Evolutionary conservation across 495 filamentous ascomycete species (phyloP).

Genomic region (Cenococcum geophilum): DNA sequence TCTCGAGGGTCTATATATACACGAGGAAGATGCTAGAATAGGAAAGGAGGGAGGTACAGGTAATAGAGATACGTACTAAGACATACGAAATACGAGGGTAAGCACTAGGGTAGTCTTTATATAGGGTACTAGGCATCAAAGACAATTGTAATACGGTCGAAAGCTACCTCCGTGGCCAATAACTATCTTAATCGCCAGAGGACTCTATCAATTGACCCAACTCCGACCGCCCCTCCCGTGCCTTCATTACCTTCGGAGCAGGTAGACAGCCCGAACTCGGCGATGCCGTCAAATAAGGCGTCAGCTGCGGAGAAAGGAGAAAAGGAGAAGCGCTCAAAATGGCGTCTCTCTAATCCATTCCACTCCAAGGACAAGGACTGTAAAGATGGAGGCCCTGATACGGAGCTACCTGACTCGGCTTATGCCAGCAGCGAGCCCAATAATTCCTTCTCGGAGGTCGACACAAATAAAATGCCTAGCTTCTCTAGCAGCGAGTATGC

Average conservation of each 20-base stretch:
- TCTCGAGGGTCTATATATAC: too few species aligned
- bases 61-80: too few species aligned
- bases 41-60: too few species aligned
- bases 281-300: constrained; percentile 13
- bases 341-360: constrained; percentile 28
- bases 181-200: constrained; percentile 11
- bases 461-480: constrained; percentile 16
- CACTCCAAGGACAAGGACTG: constrained; percentile 27
- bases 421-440: constrained; percentile 23
- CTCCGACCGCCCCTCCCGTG: constrained; percentile 11
- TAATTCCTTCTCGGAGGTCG: constrained; percentile 19
- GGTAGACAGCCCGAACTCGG: neutral
- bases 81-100: too few species aligned
- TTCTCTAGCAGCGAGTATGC: constrained; percentile 23
- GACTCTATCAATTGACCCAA: constrained; percentile 6
- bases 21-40: too few species aligned
- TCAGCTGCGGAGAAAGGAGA: constrained; percentile 18
- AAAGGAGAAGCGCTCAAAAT: constrained; percentile 29
- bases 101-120: too few species aligned
- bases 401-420: constrained; percentile 15
- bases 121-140: too few species aligned
- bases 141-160: too few species aligned
- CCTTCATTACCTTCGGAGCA: constrained; percentile 9
- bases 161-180: too few species aligned
- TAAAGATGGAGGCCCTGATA: constrained; percentile 7